Conservation (phyloP, 2,329 filamentous ascomycete species). For the Penicillium brasilianum region DNA sequence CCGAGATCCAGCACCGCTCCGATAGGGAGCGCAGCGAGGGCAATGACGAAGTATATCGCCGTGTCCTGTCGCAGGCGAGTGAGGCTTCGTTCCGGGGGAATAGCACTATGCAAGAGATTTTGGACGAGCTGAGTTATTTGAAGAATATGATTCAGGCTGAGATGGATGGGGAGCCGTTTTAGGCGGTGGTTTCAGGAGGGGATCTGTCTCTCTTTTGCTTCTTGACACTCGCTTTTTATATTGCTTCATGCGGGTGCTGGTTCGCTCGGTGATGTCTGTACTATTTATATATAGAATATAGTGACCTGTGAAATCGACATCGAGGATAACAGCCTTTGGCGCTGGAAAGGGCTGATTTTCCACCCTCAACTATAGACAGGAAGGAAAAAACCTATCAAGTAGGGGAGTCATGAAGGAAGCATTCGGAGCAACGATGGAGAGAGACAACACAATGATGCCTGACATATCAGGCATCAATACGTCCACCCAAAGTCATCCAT, state of each 20-base stretch:
- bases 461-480: background rate
- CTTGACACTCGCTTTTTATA: background rate
- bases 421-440: background rate
- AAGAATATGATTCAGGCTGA: slow-evolving; percentile 52
- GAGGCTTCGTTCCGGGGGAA: slow-evolving; percentile 34
- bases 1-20: slow-evolving; percentile 20
- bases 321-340: no score
- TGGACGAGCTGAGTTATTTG: slow-evolving; percentile 59
- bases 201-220: background rate
- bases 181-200: background rate
- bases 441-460: background rate
- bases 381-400: no score
- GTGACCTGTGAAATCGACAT: no score
- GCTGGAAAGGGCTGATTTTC: no score
- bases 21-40: background rate
- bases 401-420: no score
- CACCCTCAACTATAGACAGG: no score
- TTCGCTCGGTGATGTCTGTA: background rate
- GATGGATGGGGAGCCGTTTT: slow-evolving; percentile 32
- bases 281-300: background rate
- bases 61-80: slow-evolving; percentile 24
- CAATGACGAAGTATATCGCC: slow-evolving; percentile 14
- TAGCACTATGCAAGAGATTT: slow-evolving; percentile 53
- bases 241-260: background rate
- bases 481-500: background rate